These are phyloP conservation scores for Dryas integrifolia DNA, from an alignment of 331 rosid genomes.

Conservation along the genomic window DNA sequence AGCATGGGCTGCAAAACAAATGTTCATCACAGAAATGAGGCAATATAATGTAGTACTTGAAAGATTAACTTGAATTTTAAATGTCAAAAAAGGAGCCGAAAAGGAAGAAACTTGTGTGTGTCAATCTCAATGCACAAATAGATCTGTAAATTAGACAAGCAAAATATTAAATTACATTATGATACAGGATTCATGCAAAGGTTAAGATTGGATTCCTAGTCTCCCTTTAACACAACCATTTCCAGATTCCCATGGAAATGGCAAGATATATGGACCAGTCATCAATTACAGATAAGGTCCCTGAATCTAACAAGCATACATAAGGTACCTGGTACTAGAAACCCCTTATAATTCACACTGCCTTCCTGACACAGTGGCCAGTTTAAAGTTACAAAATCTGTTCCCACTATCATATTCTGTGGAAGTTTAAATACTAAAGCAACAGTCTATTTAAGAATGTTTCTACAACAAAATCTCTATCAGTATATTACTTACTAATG, in stretches of 20 bases:
- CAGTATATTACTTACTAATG: background rate
- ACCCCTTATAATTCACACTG: too few relatives aligned
- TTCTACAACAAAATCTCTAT: background rate
- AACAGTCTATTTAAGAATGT: background rate
- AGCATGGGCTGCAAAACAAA: conserved; percentile 93
- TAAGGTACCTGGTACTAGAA: too few relatives aligned
- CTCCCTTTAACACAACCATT: background rate
- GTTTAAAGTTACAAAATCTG: background rate
- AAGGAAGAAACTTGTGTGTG: background rate
- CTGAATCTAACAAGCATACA: too few relatives aligned
- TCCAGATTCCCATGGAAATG: conserved; percentile 4
- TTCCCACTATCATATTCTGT: background rate
- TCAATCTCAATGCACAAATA: background rate
- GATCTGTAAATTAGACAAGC: background rate
- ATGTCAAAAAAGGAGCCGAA: background rate
- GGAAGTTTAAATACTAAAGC: conserved; percentile 4
- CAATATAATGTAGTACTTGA: background rate
- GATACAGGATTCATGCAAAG: background rate
- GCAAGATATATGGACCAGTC: background rate
- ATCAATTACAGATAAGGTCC: background rate
- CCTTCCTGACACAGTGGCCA: background rate
- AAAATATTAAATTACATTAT: background rate
- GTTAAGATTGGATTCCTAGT: background rate
- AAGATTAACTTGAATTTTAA: background rate
- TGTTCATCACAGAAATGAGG: background rate